phyloP scores from a whole-genome alignment of 2,329 filamentous ascomycete genomes.

The Penicillium olsonii region DNA sequence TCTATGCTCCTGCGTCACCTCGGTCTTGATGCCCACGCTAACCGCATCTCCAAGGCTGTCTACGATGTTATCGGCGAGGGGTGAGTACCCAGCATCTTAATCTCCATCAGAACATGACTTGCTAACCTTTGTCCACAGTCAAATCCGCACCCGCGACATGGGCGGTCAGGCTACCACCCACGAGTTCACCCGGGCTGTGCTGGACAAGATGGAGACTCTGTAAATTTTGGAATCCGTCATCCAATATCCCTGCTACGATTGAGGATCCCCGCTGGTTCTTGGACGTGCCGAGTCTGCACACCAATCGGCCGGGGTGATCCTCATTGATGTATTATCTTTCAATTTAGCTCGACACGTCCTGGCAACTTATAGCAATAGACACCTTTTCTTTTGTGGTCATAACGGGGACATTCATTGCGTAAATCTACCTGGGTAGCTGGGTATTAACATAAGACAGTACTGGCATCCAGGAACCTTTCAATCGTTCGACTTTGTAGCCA shows the following conservation, averaged over 20 bases:
- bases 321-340: constrained; percentile 33
- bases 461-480: neutral
- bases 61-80: constrained; percentile 85
- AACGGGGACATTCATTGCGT: constrained; percentile 10
- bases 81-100: constrained; percentile 63
- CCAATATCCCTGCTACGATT: constrained; percentile 26
- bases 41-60: constrained; percentile 85
- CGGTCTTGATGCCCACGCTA: constrained; percentile 95
- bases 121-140: constrained; percentile 52
- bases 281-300: no score
- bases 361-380: constrained; percentile 30
- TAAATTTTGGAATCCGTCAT: constrained; percentile 45
- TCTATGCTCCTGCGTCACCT: constrained; percentile 98
- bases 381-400: constrained; percentile 20
- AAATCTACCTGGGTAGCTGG: constrained; percentile 2
- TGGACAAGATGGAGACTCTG: constrained; percentile 88
- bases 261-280: constrained; percentile 21
- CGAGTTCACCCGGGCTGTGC: constrained; percentile 91
- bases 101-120: neutral
- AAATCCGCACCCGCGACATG: constrained; percentile 92
- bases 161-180: constrained; percentile 86
- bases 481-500: neutral
- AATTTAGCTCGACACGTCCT: constrained; percentile 29
- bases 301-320: no score
- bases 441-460: constrained; percentile 14